Evolutionary conservation across 2,329 filamentous ascomycete genomes (phyloP).

Genomic region (Stachybotrys elegans): DNA sequence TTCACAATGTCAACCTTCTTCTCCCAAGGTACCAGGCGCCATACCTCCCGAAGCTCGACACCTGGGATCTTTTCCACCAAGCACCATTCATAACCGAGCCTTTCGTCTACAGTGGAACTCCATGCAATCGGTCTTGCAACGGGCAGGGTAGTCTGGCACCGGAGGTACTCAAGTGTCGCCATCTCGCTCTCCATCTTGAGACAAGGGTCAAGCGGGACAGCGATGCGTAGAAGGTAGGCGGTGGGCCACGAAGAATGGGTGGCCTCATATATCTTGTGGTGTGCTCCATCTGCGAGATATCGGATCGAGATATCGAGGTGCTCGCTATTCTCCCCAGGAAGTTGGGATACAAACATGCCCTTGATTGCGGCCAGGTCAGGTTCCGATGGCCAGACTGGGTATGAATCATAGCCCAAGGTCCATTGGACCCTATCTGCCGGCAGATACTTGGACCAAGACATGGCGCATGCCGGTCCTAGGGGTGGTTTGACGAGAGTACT

Average conservation of each 20-base stretch:
- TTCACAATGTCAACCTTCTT: neutral
- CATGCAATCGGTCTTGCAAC: neutral
- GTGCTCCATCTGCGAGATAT: neutral
- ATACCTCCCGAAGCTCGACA: neutral
- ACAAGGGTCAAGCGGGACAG: neutral
- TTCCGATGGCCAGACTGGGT: neutral
- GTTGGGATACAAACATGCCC: neutral
- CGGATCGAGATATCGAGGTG: neutral
- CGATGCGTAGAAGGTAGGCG: neutral
- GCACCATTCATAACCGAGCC: neutral
- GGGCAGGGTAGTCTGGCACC: neutral
- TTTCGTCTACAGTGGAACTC: neutral
- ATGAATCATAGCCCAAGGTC: neutral
- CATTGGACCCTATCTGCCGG: neutral
- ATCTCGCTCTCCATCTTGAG: slow-evolving; percentile 1
- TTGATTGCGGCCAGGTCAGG: neutral
- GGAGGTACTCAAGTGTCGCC: neutral
- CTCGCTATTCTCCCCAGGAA: neutral
- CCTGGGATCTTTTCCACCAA: neutral
- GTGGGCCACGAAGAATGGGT: neutral
- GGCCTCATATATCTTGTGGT: neutral
- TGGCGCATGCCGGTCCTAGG: neutral
- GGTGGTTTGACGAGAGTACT: no score
- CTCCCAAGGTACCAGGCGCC: neutral
- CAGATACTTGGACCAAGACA: neutral